Evolutionary conservation across 192 early-diverging fungal genomes (phyloP).

Genomic region (Coemansia sp.): DNA sequence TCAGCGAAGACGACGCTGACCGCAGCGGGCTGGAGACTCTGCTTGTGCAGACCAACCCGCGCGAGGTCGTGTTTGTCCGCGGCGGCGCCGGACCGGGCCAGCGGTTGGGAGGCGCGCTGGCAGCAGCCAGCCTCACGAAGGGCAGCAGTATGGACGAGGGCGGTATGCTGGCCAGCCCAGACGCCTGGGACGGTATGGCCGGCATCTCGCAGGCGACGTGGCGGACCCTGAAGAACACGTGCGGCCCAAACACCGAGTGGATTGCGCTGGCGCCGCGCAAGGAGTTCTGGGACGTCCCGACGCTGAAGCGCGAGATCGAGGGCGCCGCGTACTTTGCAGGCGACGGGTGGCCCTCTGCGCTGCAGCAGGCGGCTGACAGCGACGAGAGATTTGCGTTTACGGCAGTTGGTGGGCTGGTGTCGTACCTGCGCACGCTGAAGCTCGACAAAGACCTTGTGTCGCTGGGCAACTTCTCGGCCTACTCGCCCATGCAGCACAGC

Average conservation of each 20-base stretch:
- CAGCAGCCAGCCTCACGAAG: slow-evolving; percentile 7
- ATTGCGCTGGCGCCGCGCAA: slow-evolving; percentile 43
- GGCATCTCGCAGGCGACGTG: slow-evolving; percentile 52
- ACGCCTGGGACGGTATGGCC: slow-evolving; percentile 54
- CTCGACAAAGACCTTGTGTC: slow-evolving; percentile 85
- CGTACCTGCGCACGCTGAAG: slow-evolving; percentile 86
- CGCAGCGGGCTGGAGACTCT: slow-evolving; percentile 92
- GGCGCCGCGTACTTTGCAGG: slow-evolving; percentile 39
- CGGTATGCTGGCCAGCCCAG: slow-evolving; percentile 24
- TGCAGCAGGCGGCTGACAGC: slow-evolving; percentile 40
- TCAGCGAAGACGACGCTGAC: slow-evolving; percentile 81
- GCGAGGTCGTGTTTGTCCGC: slow-evolving; percentile 75
- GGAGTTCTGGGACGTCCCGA: slow-evolving; percentile 57
- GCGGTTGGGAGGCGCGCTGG: slow-evolving; percentile 10
- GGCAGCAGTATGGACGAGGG: slow-evolving; percentile 9
- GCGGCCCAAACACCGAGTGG: slow-evolving; percentile 46
- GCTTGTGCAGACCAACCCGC: slow-evolving; percentile 87
- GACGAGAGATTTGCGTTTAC: slow-evolving; percentile 51
- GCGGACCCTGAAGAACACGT: slow-evolving; percentile 54
- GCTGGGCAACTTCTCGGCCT: slow-evolving; percentile 76
- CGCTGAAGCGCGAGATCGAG: slow-evolving; percentile 34
- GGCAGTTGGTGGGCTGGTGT: slow-evolving; percentile 76
- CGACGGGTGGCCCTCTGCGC: slow-evolving; percentile 51
- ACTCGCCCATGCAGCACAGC: slow-evolving; percentile 78
- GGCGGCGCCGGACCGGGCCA: slow-evolving; percentile 44